Evolutionary conservation across 2,329 filamentous ascomycete species (phyloP), one percentile per base, ranked within the genome.

Genomic region (Microdochium bolleyi): DNA sequence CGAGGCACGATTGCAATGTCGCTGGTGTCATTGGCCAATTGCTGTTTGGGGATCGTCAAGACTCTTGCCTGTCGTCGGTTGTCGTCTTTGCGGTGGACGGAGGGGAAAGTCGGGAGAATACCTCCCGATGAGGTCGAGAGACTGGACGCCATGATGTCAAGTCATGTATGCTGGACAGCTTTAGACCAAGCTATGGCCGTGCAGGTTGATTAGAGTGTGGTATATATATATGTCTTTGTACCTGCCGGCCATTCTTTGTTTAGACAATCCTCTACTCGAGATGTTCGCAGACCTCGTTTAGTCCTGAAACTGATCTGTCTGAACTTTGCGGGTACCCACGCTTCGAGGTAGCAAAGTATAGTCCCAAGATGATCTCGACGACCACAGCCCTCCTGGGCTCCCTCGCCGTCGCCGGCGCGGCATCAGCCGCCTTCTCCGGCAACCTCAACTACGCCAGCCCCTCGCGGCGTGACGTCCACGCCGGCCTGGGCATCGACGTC

Each of bases 371-470:
- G 37, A 46, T 46, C 14, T 46, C 41, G 16, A 21, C 41, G 56
- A 11, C 16, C 3, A 5, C 44, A 48, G 24, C 21, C 16, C 27
- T 22, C 10, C 53, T 54, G 51, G 19, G 53, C 10, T 54, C 50
- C 34, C 48, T 56, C 14, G 52, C 48, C 10, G 37, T 50, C 10
- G 44, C 55, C 46, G 34, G 49, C 44, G 24, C 49, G 3, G 58
- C 54, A 16, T 49, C 41, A 22, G 61, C 56, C 4, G 52, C 48
- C 21, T 64, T 67, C 46, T 57, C 60, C 52, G 66, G 66, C 3
- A 88, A 88, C 62, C 64, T 88, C 55, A 88, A 88, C 69, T 89
- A 87, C 64, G 73, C 76, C 50, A 85, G 80, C 59, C 84, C 85
- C 5, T 88, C 85, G 1, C 73, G 78, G 41, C 77, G 84, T 46